Base-by-base conservation (phyloP, 768 basidiomycete species). In the Dacryopinax spathularia region DNA sequence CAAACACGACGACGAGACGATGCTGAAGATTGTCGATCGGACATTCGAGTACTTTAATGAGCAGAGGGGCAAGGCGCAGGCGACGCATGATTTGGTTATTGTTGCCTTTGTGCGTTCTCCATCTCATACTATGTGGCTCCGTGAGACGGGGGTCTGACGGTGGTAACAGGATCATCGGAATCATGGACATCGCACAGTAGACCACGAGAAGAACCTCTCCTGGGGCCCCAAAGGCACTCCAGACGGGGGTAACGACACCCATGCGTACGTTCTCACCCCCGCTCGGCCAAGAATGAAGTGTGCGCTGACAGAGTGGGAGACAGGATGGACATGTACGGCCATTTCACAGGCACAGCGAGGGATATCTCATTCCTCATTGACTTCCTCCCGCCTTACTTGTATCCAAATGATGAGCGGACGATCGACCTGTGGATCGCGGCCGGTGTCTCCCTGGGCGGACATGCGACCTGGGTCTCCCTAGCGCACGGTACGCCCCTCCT, bases 311-410 rank as follows among this genome's bases (percentile, higher is more conserved):
- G 22, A 16, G 4, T 13, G 60, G 27, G 4, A 29, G 43, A 18
- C 59, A 73, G 72, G 10, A 66, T 78, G 34, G 82, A 83, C 69
- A 80, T 83, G 80, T 79, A 79, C 63, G 33, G 33, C 5, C 41
- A 60, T 3, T 29, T 29, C 33, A 1, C 67, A 81, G 90, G 89
- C 1, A 86, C 89, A 0, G 82, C 84, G 1, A 75, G 79, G 35
- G 92, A 94, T 69, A 80, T 92, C 6, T 86, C 87, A 0, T 85
- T 87, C 74, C 72, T 94, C 64, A 86, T 92, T 61, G 89, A 93
- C 70, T 85, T 88, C 68, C 77, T 94, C 2, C 83, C 86, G 0
- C 73, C 83, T 0, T 86, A 85, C 70, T 72, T 94, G 9, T 94
- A 86, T 70, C 89, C 91, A 0, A 66, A 74, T 13, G 83, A 75